These are phyloP conservation scores for Boletus vinaceobasis DNA, from an alignment of 768 basidiomycete genomes.

Conservation along the genomic window DNA sequence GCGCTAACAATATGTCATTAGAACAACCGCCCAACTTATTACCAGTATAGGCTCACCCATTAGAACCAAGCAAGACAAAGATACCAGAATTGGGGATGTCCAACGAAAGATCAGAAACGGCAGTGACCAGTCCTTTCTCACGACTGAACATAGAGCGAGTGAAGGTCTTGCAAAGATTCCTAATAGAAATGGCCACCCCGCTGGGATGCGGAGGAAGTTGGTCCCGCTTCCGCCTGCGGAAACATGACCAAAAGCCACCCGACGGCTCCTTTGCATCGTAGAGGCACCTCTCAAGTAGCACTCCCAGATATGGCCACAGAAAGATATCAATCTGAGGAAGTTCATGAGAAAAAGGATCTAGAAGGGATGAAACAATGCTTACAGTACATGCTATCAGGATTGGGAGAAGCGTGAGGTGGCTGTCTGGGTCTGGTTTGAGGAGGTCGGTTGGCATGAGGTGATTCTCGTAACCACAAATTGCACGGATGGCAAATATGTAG, in stretches of 20 bases:
- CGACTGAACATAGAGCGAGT: constrained; percentile 45
- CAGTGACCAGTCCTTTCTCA: constrained; percentile 50
- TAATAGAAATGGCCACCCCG: constrained; percentile 58
- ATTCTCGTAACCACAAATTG: constrained; percentile 66
- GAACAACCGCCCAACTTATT: background rate
- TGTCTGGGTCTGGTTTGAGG: constrained; percentile 59
- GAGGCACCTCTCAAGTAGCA: constrained; percentile 53
- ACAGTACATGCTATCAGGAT: constrained; percentile 65
- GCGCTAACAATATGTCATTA: constrained; percentile 42
- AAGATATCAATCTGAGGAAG: constrained; percentile 60
- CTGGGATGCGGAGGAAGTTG: constrained; percentile 29
- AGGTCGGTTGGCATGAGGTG: constrained; percentile 52
- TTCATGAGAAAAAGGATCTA: background rate
- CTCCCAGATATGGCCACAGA: constrained; percentile 68
- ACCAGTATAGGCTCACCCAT: constrained; percentile 44
- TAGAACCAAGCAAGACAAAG: constrained; percentile 74
- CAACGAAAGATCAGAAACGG: constrained; percentile 62
- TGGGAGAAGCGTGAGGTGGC: constrained; percentile 49
- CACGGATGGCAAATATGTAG: constrained; percentile 68
- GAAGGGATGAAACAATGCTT: constrained; percentile 22
- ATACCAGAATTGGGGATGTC: constrained; percentile 71
- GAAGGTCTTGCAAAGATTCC: constrained; percentile 59
- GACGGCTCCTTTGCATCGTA: constrained; percentile 55
- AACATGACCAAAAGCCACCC: constrained; percentile 22
- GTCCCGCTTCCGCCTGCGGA: constrained; percentile 11